Conservation (phyloP, 108 stramenopile genomes). For the Cyclotella baltica region DNA sequence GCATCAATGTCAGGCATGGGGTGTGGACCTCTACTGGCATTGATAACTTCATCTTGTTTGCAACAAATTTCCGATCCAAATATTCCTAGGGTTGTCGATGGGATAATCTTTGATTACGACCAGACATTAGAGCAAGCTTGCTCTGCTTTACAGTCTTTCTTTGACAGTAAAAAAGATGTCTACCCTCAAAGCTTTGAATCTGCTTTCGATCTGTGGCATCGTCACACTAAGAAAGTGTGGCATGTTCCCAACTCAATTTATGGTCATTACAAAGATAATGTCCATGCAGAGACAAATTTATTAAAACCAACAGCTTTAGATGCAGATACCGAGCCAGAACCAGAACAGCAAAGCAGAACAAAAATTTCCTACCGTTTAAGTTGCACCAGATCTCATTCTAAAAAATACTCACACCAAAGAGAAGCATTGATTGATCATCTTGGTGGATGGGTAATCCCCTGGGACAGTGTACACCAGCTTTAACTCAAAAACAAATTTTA, state of each 20-base stretch:
- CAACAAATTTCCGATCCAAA: background rate
- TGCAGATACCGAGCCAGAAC: background rate
- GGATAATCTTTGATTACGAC: constrained; percentile 14
- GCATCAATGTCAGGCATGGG: constrained; percentile 36
- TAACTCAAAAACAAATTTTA: background rate
- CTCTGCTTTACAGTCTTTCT: constrained; percentile 2
- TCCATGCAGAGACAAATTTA: background rate
- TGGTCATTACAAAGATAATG: background rate
- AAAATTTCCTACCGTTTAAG: constrained; percentile 42
- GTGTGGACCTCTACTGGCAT: constrained; percentile 42
- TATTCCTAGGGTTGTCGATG: background rate
- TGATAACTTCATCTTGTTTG: constrained; percentile 13
- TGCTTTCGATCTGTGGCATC: constrained; percentile 25
- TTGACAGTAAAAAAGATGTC: background rate
- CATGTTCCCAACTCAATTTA: constrained; percentile 11
- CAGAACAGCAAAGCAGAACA: constrained; percentile 1
- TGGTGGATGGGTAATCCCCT: constrained; percentile 36
- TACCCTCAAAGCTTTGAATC: constrained; percentile 21
- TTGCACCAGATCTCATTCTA: constrained; percentile 38
- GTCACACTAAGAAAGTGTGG: constrained; percentile 28
- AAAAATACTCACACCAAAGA: constrained; percentile 46
- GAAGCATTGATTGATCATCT: constrained; percentile 39
- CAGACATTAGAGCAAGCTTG: constrained; percentile 20
- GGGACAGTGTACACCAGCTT: constrained; percentile 2
- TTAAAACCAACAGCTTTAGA: background rate